Conservation (phyloP, 305 asterid species). For the Fraxinus sp. region DNA sequence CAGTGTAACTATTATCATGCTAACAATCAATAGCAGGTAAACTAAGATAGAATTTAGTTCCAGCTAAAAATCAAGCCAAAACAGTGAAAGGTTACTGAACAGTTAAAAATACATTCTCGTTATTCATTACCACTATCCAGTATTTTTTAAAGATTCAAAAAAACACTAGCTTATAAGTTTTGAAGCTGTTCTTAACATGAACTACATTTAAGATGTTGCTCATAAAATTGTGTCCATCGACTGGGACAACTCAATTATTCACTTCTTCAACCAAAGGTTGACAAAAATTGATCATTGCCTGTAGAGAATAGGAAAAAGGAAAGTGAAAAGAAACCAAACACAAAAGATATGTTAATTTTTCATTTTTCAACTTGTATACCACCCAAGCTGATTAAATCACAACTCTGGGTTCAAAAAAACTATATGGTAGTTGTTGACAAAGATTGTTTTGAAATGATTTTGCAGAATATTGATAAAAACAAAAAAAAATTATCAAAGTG, state of each 20-base stretch:
- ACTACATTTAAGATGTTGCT: background rate
- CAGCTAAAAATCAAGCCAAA: background rate
- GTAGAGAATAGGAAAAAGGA: background rate
- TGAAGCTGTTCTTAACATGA: background rate
- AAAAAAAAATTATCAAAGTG: background rate
- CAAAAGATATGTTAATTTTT: background rate
- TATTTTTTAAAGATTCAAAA: background rate
- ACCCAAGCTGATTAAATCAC: background rate
- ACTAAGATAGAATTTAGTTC: background rate
- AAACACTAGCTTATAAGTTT: background rate
- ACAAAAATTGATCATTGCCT: background rate
- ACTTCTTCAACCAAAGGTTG: background rate
- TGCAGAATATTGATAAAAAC: background rate
- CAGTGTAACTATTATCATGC: background rate
- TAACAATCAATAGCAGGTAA: background rate
- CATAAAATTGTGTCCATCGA: background rate
- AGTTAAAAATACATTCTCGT: background rate
- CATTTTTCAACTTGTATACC: background rate
- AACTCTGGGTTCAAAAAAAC: background rate
- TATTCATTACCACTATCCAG: background rate
- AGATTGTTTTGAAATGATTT: background rate
- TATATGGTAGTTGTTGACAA: background rate
- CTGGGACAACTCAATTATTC: background rate
- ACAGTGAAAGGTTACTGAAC: background rate
- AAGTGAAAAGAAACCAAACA: background rate